Base-by-base conservation (phyloP, 2,329 filamentous ascomycete species). In the Fusarium cyanostomum region DNA sequence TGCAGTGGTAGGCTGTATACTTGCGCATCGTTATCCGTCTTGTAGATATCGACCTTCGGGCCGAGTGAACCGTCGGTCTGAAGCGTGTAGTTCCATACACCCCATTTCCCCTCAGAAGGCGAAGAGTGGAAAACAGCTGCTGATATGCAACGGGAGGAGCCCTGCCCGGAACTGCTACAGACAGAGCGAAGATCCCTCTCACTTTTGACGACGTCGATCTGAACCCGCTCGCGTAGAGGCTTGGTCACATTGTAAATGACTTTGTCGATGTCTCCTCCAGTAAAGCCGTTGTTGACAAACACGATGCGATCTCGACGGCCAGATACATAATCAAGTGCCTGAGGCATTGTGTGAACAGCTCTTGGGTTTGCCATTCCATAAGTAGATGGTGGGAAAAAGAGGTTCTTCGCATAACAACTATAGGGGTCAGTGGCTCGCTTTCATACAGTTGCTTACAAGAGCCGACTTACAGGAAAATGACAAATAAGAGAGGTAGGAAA, bases 1-100 rank as follows among this genome's bases (percentile, higher is more conserved):
- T 94, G 91, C 12, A 95, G 79, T 2, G 92, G 92, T 13, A 93
- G 78, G 33, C 88, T 78, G 69, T 92, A 94, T 12, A 92, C 81
- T 73, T 94, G 82, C 21, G 84, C 85, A 73, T 92, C 89, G 71
- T 94, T 94, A 60, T 83, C 81, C 41, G 81, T 74, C 11, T 79
- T 78, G 24, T 86, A 79, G 15, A 88, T 84, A 66, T 87, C 82
- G 53, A 94, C 85, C n/a, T 48, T 53, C 4, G 74, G 76, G 8
- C 85, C 84, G 52, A 94, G 79, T 1, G 85, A 80, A 13, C 88
- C 88, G 71, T 95, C 92, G 3, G 86, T 86, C 53, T 89, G 81
- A 10, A 95, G 78, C 0, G 90, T 92, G 71, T 95, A 95, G 74
- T 92, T 93, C 92, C 92, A 95, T 8, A 46, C 35, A 3, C 43